phyloP scores from a whole-genome alignment of 1,284 basidiomycete genomes.

The Marasmius oreades region DNA sequence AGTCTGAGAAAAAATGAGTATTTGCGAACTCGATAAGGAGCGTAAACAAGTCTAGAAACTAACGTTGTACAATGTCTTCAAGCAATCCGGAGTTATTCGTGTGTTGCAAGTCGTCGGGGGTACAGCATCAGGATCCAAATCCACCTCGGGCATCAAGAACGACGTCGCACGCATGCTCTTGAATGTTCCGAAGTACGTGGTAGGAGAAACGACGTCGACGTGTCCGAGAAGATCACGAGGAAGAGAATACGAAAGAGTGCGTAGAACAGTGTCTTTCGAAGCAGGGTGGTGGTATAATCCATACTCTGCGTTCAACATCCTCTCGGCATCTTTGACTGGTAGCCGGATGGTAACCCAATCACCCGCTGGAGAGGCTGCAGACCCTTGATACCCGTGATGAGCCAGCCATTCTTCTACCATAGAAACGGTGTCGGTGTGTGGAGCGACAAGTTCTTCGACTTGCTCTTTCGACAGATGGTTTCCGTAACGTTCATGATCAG shows the following conservation, averaged over 20 bases:
- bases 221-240: constrained; percentile 48
- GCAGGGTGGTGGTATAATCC: constrained; percentile 46
- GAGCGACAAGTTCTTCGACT: constrained; percentile 46
- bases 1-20: constrained; percentile 30
- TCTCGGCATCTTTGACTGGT: constrained; percentile 52
- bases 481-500: constrained; percentile 43
- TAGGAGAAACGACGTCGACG: constrained; percentile 52
- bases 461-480: constrained; percentile 45
- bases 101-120: constrained; percentile 44
- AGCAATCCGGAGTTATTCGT: constrained; percentile 55
- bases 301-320: constrained; percentile 53
- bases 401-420: constrained; percentile 53
- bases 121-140: constrained; percentile 24
- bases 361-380: constrained; percentile 34
- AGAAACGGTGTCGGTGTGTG: constrained; percentile 43
- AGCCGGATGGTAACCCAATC: constrained; percentile 54
- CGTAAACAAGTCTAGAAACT: background rate
- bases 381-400: constrained; percentile 40
- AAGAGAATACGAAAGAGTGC: constrained; percentile 52
- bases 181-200: constrained; percentile 57
- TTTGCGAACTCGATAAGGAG: background rate
- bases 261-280: constrained; percentile 36
- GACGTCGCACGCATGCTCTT: constrained; percentile 7
- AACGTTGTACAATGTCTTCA: constrained; percentile 54
- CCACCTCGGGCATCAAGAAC: constrained; percentile 36